These are phyloP conservation scores for Auricularia auricula-judae DNA, from an alignment of 768 basidiomycete species.

Conservation along the genomic window DNA sequence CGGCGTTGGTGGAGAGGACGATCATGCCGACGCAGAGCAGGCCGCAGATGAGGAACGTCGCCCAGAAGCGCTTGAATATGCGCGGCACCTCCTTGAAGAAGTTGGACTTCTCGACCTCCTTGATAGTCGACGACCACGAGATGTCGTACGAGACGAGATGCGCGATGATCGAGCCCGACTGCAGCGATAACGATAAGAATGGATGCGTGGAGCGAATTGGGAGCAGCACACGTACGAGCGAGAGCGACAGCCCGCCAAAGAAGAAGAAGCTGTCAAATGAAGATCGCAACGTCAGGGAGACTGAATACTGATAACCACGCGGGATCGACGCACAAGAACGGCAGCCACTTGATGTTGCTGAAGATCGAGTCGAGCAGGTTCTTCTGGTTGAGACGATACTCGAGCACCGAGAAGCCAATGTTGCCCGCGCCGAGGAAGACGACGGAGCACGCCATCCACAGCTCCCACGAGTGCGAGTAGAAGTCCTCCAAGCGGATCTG, in stretches of 20 bases:
- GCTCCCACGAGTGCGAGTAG: slow-evolving; percentile 62
- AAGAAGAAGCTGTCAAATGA: slow-evolving; percentile 51
- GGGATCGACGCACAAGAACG: slow-evolving; percentile 56
- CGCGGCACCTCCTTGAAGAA: slow-evolving; percentile 86
- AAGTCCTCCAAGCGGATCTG: slow-evolving; percentile 54
- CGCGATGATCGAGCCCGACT: slow-evolving; percentile 35
- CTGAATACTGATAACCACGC: neutral
- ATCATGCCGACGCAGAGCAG: slow-evolving; percentile 41
- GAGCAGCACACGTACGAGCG: too few species aligned
- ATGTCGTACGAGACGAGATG: slow-evolving; percentile 34
- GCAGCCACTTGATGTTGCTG: slow-evolving; percentile 56
- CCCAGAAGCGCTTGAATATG: slow-evolving; percentile 71
- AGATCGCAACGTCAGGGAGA: neutral
- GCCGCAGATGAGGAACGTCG: slow-evolving; percentile 48
- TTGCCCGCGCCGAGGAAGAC: slow-evolving; percentile 48
- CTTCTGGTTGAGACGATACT: slow-evolving; percentile 54
- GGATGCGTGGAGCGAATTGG: too few species aligned
- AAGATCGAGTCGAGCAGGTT: slow-evolving; percentile 36
- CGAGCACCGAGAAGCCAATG: slow-evolving; percentile 52
- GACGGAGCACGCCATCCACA: slow-evolving; percentile 62
- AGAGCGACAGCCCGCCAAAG: slow-evolving; percentile 46
- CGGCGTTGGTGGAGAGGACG: slow-evolving; percentile 38
- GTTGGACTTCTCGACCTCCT: slow-evolving; percentile 81
- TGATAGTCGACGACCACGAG: slow-evolving; percentile 63
- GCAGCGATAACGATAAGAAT: slow-evolving; percentile 32